Evolutionary conservation across 495 filamentous ascomycete genomes (phyloP).

Genomic region (Articulospora tetracladia): DNA sequence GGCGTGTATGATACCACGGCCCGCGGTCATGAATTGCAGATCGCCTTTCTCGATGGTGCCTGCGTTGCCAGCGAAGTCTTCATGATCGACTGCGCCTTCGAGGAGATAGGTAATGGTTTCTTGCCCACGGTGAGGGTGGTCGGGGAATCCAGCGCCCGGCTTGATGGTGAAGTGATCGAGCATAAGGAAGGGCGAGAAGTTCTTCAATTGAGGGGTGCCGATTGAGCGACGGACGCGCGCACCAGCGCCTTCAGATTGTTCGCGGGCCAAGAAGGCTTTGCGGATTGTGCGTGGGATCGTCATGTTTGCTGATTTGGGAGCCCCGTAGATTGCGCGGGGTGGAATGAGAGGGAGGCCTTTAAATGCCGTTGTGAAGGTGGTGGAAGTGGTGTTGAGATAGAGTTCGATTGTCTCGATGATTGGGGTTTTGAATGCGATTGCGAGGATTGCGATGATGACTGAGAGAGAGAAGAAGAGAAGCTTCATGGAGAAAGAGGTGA

Average conservation of each 20-base stretch:
- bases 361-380: conserved; percentile 16
- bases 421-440: conserved; percentile 23
- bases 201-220: conserved; percentile 75
- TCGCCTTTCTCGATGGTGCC: conserved; percentile 85
- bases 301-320: conserved; percentile 46
- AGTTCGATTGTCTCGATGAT: conserved; percentile 25
- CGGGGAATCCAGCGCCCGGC: conserved; percentile 78
- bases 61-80: conserved; percentile 88
- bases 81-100: conserved; percentile 81
- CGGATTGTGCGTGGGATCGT: conserved; percentile 70
- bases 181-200: conserved; percentile 95
- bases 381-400: conserved; percentile 1
- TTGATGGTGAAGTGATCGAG: conserved; percentile 88
- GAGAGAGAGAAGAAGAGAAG: conserved; percentile 17
- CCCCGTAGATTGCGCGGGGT: conserved; percentile 16
- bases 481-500: conserved; percentile 19
- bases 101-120: conserved; percentile 82
- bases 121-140: conserved; percentile 12
- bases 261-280: conserved; percentile 75
- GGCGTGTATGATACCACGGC: conserved; percentile 88
- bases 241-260: conserved; percentile 87
- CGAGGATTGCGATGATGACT: conserved; percentile 20
- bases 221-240: conserved; percentile 86
- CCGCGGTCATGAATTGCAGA: conserved; percentile 97
- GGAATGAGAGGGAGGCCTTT: conserved; percentile 18